These are phyloP conservation scores for Dentipellis fragilis DNA, from an alignment of 768 basidiomycete species.

Conservation along the genomic window DNA sequence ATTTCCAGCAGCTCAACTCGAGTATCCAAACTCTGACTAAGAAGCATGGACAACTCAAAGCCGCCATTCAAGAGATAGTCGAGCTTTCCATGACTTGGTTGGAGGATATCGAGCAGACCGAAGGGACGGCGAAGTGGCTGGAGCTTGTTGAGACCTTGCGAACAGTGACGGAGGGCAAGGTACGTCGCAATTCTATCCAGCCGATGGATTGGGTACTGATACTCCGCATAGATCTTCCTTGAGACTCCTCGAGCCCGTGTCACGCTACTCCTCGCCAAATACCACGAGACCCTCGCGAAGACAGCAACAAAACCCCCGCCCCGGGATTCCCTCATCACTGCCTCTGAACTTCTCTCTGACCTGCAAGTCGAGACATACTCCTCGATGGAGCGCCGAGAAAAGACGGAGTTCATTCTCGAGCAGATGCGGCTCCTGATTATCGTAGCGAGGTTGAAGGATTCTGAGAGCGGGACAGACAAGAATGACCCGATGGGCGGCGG, in stretches of 20 bases:
- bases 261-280: conserved; percentile 74
- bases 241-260: conserved; percentile 95
- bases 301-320: conserved; percentile 26
- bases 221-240: conserved; percentile 67
- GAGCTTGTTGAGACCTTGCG: conserved; percentile 85
- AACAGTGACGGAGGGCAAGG: conserved; percentile 94
- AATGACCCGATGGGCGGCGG: conserved; percentile 60
- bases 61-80: conserved; percentile 82
- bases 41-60: conserved; percentile 96
- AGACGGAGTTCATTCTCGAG: conserved; percentile 96
- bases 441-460: conserved; percentile 69
- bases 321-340: conserved; percentile 63
- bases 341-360: conserved; percentile 87
- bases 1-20: conserved; percentile 63
- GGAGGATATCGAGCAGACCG: conserved; percentile 56
- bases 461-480: conserved; percentile 36
- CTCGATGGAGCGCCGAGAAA: conserved; percentile 95
- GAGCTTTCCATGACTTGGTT: conserved; percentile 80
- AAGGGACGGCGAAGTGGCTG: conserved; percentile 71
- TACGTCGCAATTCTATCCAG: conserved; percentile 23
- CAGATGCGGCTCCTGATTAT: conserved; percentile 88
- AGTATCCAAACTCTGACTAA: conserved; percentile 68
- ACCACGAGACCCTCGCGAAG: conserved; percentile 62
- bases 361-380: conserved; percentile 99
- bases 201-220: neutral